Percentiles rank a stretch among this genome's conserved stretches.
phyloP scores from a whole-genome alignment of 1,284 basidiomycete genomes.

The Rhodotorula sp. region DNA sequence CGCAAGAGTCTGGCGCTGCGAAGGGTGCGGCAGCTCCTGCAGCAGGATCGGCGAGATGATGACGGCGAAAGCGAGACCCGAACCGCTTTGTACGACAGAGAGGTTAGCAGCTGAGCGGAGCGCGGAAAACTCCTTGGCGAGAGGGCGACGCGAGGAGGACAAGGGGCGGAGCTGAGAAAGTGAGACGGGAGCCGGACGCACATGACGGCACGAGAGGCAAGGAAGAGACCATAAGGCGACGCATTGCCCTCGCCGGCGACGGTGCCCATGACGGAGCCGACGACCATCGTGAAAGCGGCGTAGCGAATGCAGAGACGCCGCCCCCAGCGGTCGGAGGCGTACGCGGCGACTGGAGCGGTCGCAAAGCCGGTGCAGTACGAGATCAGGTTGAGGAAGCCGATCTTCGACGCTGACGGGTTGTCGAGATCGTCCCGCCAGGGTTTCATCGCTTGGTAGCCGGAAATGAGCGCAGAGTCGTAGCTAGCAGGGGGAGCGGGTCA shows the following conservation, averaged over 20 bases:
- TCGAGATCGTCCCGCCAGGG: conserved; percentile 15
- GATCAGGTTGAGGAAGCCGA: conserved; percentile 25
- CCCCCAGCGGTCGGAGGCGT: conserved; percentile 21
- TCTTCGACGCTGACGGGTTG: conserved; percentile 9
- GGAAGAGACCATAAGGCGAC: not conserved
- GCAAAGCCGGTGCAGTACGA: conserved; percentile 21
- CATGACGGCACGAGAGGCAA: not conserved
- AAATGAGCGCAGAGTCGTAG: conserved; percentile 18
- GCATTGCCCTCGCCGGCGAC: not conserved
- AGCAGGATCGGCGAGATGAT: conserved; percentile 32
- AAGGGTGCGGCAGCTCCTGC: conserved; percentile 32
- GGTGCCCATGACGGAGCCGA: conserved; percentile 18
- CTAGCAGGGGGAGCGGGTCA: not conserved
- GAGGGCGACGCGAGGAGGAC: no score
- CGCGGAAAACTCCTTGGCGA: no score
- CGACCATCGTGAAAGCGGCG: conserved; percentile 13
- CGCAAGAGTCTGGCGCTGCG: conserved; percentile 20
- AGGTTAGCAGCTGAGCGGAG: no score
- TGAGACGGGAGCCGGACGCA: not conserved
- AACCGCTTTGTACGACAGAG: not conserved
- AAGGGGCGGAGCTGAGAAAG: no score
- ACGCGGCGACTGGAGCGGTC: conserved; percentile 26
- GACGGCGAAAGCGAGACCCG: conserved; percentile 25
- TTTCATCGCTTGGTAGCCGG: conserved; percentile 13
- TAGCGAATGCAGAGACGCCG: conserved; percentile 21